Evolutionary conservation across 495 filamentous ascomycete genomes (phyloP), one percentile per base, ranked within the genome.

Genomic region (Oleoguttula mirabilis): DNA sequence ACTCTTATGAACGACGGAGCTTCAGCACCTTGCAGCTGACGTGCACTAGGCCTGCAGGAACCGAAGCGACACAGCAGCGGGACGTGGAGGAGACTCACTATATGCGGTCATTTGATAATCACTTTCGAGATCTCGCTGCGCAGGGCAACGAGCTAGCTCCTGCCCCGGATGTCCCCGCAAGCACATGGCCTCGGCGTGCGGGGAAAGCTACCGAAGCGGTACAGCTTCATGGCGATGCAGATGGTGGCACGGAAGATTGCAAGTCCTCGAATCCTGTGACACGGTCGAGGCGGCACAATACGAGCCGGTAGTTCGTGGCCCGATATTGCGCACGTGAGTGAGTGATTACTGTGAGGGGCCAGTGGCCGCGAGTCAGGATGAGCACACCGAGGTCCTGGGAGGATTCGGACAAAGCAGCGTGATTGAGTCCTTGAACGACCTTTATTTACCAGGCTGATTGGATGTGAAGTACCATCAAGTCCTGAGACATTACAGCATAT

Each of bases 11-110:
- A 6, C 16, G 36, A 21, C 6, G 36, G 6, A 22, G 6, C 21
- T 6, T 23, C 21, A 16, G 20, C 10, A n/a, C 4, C 2, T 39
- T 10, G 4, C n/a, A 4, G 39, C 21, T n/a, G n/a, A n/a, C n/a
- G n/a, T n/a, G n/a, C n/a, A n/a, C 38, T 41, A 23, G 12, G 21
- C 22, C 38, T 41, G 38, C 38, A 31, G 7, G 39, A 30, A 41
- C 24, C 39, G 39, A 25, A 27, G 15, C 31, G 21, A 3, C 12
- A 14, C 19, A 24, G n/a, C n/a, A n/a, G n/a, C 30, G 40, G 41
- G 30, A 45, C 41, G 41, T 45, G 32, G 41, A 37, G 41, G n/a
- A n/a, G n/a, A n/a, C n/a, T n/a, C n/a, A n/a, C n/a, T n/a, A n/a
- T n/a, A 28, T 4, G 30, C 28, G 3, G 11, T 32, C 25, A 31